Conservation (phyloP, 2,329 filamentous ascomycete genomes). For the Nigrospora sphaerica region DNA sequence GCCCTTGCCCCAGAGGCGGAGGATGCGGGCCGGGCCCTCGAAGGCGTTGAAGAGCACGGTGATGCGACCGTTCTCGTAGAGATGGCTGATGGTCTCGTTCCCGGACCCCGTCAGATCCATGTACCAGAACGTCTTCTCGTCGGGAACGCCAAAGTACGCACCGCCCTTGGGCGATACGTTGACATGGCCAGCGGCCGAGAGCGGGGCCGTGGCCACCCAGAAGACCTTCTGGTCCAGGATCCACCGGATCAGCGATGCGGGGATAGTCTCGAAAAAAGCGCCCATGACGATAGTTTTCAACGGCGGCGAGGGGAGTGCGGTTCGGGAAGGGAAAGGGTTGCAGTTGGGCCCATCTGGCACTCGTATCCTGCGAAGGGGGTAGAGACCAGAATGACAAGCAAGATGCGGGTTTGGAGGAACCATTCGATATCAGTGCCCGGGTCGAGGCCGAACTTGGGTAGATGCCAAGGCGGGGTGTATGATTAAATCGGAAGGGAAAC, state of each 20-base stretch:
- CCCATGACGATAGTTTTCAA: slow-evolving; percentile 14
- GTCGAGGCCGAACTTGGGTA: too few species aligned
- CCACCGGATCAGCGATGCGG: slow-evolving; percentile 49
- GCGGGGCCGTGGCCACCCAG: slow-evolving; percentile 67
- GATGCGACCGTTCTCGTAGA: slow-evolving; percentile 70
- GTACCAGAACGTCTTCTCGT: slow-evolving; percentile 40
- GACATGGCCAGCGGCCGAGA: slow-evolving; percentile 56
- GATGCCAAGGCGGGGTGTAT: too few species aligned
- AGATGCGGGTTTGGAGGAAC: too few species aligned
- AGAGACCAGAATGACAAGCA: too few species aligned
- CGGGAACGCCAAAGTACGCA: slow-evolving; percentile 29
- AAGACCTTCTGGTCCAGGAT: slow-evolving; percentile 63
- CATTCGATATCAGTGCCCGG: too few species aligned
- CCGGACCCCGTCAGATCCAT: slow-evolving; percentile 70
- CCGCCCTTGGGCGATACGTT: slow-evolving; percentile 74
- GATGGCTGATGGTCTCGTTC: slow-evolving; percentile 67
- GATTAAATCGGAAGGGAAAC: too few species aligned
- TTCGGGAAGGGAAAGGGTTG: too few species aligned
- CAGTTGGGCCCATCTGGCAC: too few species aligned
- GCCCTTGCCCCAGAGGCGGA: slow-evolving; percentile 30
- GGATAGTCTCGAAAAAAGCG: slow-evolving; percentile 20
- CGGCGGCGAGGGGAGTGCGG: too few species aligned
- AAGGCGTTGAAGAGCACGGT: slow-evolving; percentile 63
- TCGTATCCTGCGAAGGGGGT: too few species aligned
- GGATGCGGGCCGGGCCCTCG: slow-evolving; percentile 28